Conservation (phyloP, 2,329 filamentous ascomycete genomes). For the Diaporthe capsici region DNA sequence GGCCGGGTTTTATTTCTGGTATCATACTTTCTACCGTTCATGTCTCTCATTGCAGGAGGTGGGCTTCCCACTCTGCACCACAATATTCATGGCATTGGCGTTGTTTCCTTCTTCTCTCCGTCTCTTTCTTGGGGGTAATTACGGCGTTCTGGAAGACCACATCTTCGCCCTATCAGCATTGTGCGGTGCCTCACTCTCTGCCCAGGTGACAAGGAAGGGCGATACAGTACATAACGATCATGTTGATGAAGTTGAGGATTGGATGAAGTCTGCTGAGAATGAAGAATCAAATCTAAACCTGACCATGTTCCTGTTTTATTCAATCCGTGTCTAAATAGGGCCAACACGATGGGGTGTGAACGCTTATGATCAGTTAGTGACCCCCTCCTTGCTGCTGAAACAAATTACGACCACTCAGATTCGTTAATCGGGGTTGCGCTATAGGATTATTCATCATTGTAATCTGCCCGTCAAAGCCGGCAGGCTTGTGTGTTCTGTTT, state of each 20-base stretch:
- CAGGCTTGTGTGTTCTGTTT: background rate
- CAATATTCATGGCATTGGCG: slow-evolving; percentile 16
- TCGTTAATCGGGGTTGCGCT: background rate
- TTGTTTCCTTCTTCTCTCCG: background rate
- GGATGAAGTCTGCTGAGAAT: slow-evolving; percentile 8
- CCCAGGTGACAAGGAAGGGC: slow-evolving; percentile 5
- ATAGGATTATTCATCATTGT: background rate
- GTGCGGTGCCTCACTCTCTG: slow-evolving; percentile 9
- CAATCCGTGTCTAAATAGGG: background rate
- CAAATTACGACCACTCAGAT: background rate
- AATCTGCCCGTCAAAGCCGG: background rate
- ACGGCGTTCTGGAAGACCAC: slow-evolving; percentile 35
- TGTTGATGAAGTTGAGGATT: slow-evolving; percentile 31
- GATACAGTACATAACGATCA: slow-evolving; percentile 8
- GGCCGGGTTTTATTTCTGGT: background rate
- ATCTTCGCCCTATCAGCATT: slow-evolving; percentile 16
- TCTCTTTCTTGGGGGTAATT: background rate
- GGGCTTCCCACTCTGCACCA: background rate
- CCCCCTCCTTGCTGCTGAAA: background rate
- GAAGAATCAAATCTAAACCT: background rate
- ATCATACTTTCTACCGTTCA: slow-evolving; percentile 17
- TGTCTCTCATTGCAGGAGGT: slow-evolving; percentile 19
- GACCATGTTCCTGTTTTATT: background rate
- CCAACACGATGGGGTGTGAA: background rate
- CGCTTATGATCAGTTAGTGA: background rate